phyloP scores from a whole-genome alignment of 2,329 filamentous ascomycete species.

The Monosporascus sp. region DNA sequence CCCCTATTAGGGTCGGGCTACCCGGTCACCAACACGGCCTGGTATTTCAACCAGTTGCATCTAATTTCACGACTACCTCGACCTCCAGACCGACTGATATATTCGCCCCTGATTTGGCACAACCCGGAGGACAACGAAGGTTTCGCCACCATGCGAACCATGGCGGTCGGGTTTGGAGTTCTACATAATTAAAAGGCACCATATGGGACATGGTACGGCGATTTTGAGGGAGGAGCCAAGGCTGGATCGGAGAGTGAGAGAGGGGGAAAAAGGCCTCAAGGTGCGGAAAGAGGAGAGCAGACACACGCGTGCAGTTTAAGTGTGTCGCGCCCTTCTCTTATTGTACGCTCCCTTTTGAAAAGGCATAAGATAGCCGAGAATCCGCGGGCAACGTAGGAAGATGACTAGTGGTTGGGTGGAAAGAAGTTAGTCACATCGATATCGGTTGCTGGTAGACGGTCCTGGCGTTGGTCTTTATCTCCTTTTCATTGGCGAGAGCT shows the following conservation, averaged over 20 bases:
- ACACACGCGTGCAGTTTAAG: slow-evolving; percentile 43
- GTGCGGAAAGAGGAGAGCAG: slow-evolving; percentile 8
- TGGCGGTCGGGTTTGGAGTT: background rate
- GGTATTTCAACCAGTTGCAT: background rate
- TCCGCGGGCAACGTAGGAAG: background rate
- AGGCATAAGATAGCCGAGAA: background rate
- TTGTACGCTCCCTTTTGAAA: slow-evolving; percentile 1
- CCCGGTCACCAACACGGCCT: background rate
- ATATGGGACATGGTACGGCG: background rate
- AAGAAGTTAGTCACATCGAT: background rate
- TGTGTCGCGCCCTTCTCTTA: slow-evolving; percentile 18
- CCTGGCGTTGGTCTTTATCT: background rate
- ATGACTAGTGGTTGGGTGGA: background rate
- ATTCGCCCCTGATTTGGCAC: background rate
- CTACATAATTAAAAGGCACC: background rate
- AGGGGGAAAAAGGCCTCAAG: slow-evolving; percentile 9
- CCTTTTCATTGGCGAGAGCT: background rate
- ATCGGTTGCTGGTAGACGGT: background rate
- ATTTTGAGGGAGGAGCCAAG: background rate
- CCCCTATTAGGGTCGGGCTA: slow-evolving; percentile 48
- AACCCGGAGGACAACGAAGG: background rate
- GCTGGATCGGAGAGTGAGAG: slow-evolving; percentile 5
- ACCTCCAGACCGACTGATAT: background rate
- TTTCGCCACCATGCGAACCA: background rate
- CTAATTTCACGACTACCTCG: background rate